Base-by-base conservation (phyloP, 805 yeast genomes). In the baker's yeast (Saccharomyces cerevisiae) region DNA sequence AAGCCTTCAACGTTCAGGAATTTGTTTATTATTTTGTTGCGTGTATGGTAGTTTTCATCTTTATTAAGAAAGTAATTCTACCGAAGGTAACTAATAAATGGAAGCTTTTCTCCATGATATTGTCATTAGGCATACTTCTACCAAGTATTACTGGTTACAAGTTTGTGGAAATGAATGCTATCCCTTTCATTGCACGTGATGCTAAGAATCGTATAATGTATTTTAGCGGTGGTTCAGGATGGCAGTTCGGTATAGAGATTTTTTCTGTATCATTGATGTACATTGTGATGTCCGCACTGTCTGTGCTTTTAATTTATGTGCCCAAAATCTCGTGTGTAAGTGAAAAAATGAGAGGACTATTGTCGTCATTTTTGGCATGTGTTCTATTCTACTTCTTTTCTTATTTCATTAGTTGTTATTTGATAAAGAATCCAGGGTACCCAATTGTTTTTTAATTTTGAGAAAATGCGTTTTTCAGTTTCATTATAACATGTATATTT, bases 191-290 rank as follows among this genome's bases (percentile, higher is more conserved):
- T 21, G 82, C 84, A 1, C 73, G 72, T 53, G 72, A 78, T 61
- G 80, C 76, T 2, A 63, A 79, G 2, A 80, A 79, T 11, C 70
- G 72, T n/a, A 65, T 83, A 2, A 78, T 82, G 68, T 76, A 73
- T 60, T 76, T 84, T 53, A 78, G 86, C 55, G 89, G 89, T 13
- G 89, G 88, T 3, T 68, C 71, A 3, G 79, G 77, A 53, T 82
- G 82, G 74, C 92, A 86, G 69, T 82, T 85, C 68, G 92, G 94
- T 0, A 69, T 79, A 3, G 95, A 87, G 64, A 76, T 83, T 3
- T 62, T 82, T 4, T 66, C 84, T 2, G 77, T 85, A 6, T 76
- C 80, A 2, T 65, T 61, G 1, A 72, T 79, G 58, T 87, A 87
- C 61, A 57, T 77, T 5, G 59, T 69, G 0, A 71, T 86, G 58